Percentiles rank a stretch among this genome's conserved stretches.
Conservation (phyloP, 257 asterid genomes). For the Solanum virginianum region DNA sequence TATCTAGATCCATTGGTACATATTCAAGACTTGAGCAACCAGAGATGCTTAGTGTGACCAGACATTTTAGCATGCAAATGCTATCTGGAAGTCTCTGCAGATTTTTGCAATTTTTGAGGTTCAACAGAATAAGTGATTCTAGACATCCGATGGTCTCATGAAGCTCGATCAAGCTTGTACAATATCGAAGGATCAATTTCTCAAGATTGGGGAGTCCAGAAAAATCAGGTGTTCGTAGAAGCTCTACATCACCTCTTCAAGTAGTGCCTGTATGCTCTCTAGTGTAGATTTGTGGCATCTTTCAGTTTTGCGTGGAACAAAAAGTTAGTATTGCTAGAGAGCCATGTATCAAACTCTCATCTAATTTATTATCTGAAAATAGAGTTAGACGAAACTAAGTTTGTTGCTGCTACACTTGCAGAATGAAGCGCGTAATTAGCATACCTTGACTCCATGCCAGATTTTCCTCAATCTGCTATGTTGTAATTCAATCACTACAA, state of each 20-base stretch:
- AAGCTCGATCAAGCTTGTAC: slow-evolving; percentile 1
- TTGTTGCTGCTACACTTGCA: neutral
- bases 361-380: neutral
- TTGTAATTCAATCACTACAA: slow-evolving; percentile 8
- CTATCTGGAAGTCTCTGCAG: slow-evolving; percentile 4
- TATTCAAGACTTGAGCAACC: slow-evolving; percentile 9
- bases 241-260: neutral
- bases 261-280: neutral
- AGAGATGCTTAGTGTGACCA: slow-evolving; percentile 1
- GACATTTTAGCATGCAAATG: slow-evolving; percentile 3
- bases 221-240: slow-evolving; percentile 2
- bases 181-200: slow-evolving; percentile 6
- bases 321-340: neutral
- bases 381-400: neutral
- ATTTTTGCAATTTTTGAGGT: slow-evolving; percentile 8
- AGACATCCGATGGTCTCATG: slow-evolving; percentile 8
- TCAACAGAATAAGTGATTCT: neutral
- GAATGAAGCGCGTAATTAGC: neutral
- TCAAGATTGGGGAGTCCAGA: slow-evolving; percentile 1
- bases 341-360: neutral
- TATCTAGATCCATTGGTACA: neutral
- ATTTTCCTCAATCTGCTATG: slow-evolving; percentile 4
- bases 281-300: neutral
- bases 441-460: slow-evolving; percentile 9
- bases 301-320: neutral